Base-by-base conservation (phyloP, 2,329 filamentous ascomycete genomes). In the Acrodontium crateriforme region DNA sequence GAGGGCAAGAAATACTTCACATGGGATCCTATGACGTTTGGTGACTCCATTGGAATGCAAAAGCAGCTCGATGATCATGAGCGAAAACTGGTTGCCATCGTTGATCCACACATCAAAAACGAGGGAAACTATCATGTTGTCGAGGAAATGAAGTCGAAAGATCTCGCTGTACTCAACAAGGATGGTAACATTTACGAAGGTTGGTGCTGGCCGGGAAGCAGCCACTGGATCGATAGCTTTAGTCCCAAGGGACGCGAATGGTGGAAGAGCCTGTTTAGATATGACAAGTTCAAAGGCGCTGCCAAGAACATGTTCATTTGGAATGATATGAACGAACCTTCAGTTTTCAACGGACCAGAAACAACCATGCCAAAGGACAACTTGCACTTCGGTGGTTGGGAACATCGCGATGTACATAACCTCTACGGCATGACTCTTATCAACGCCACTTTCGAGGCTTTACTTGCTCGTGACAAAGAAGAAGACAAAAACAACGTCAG, bases 321-420 rank as follows among this genome's bases (percentile, higher is more conserved):
- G 89, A 98, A 98, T 54, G 89, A 98, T 54, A 98, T 98, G 89
- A 95, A 94, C 51, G 89, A 98, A 60, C 89, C 89, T 1, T 95
- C 89, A 0, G 89, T 98, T 2, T 98, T 98, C 64, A 95, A 95
- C 52, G 89, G 89, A 0, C 89, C 89, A 0, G 89, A 98, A 56
- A 92, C 84, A 3, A 95, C 87, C 4, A 95, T 95, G 85, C 89
- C 89, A 36, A 94, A 94, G 58, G 89, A 98, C 62, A 98, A 98
- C 52, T 58, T 98, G 16, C 89, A 98, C 52, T 62, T 79, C 47
- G 85, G 72, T 28, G 72, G 78, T 48, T 98, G 89, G 89, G 89
- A 98, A 55, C 89, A 98, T 53, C 80, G 89, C 38, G 89, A 98
- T 50, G 62, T 98, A 4, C 89, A 98, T 64, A 95, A 98, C 56